Evolutionary conservation across 140 eudicot genomes (phyloP).

Genomic region (Erigeron philadelphicus): DNA sequence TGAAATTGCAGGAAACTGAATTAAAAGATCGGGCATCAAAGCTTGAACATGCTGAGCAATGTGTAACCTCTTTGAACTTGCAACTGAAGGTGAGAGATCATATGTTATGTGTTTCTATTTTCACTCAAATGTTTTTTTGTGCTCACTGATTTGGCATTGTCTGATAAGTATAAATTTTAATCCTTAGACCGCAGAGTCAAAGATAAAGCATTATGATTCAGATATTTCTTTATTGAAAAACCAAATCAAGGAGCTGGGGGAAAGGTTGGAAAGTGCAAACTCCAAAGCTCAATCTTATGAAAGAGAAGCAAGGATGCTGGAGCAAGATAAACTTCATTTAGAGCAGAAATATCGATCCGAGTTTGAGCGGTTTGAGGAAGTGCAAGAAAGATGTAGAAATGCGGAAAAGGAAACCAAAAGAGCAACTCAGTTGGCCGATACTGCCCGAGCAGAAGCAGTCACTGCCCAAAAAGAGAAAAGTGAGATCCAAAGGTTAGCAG

Average conservation of each 20-base stretch:
- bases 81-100: constrained; percentile 69
- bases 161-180: background rate
- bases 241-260: constrained; percentile 56
- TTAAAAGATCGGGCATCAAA: constrained; percentile 59
- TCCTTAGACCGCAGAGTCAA: constrained; percentile 82
- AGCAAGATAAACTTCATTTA: constrained; percentile 60
- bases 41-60: constrained; percentile 85
- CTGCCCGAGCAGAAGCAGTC: constrained; percentile 82
- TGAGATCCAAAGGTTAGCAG: constrained; percentile 52
- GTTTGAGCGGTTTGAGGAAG: constrained; percentile 69
- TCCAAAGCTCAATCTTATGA: constrained; percentile 71
- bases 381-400: constrained; percentile 65
- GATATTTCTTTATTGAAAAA: constrained; percentile 54
- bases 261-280: constrained; percentile 58
- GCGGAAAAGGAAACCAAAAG: constrained; percentile 92
- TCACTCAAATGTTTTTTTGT: background rate
- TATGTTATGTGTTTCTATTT: background rate
- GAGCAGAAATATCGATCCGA: constrained; percentile 78
- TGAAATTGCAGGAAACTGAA: constrained; percentile 65
- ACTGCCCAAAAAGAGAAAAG: constrained; percentile 74
- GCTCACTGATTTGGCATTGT: background rate
- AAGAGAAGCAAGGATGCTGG: constrained; percentile 61
- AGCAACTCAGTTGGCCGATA: constrained; percentile 76
- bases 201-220: constrained; percentile 52
- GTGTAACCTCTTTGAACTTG: constrained; percentile 70